These are phyloP conservation scores for Omphalotus guepiniiformis DNA, from an alignment of 768 basidiomycete genomes.

Conservation along the genomic window DNA sequence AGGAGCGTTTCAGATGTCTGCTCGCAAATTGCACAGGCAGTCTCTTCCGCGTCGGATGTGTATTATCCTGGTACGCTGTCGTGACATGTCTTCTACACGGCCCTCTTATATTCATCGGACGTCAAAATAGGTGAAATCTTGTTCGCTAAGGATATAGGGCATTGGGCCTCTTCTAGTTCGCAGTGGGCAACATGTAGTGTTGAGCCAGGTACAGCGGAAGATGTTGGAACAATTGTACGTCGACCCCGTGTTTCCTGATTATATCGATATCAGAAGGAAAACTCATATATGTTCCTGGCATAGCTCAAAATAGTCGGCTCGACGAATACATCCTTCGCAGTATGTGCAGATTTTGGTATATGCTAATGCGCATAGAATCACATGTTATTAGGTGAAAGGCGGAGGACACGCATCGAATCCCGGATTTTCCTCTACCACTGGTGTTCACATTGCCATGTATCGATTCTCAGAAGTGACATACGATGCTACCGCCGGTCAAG, in stretches of 20 bases:
- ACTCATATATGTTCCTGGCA: not conserved
- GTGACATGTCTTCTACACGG: not conserved
- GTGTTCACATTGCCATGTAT: constrained; percentile 55
- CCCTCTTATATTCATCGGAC: not conserved
- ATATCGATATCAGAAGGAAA: not conserved
- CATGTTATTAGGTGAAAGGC: constrained; percentile 50
- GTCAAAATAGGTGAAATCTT: constrained; percentile 14
- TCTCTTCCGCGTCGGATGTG: constrained; percentile 44
- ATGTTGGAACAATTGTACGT: constrained; percentile 47
- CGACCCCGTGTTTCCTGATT: not conserved
- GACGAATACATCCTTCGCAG: constrained; percentile 15
- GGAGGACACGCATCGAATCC: constrained; percentile 55
- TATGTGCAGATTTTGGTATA: not conserved
- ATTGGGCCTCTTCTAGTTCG: constrained; percentile 50
- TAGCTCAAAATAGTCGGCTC: constrained; percentile 2
- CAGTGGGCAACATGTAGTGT: constrained; percentile 49
- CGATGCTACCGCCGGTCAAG: constrained; percentile 34
- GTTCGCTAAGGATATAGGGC: constrained; percentile 40
- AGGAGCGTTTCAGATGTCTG: constrained; percentile 27
- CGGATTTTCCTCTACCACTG: constrained; percentile 56
- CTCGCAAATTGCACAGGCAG: constrained; percentile 27
- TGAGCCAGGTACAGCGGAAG: constrained; percentile 50
- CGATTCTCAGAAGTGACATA: constrained; percentile 44
- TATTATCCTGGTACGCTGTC: constrained; percentile 33
- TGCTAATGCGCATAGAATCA: too few relatives aligned